Conservation (phyloP, 768 basidiomycete species). For the Russula brevipes region DNA sequence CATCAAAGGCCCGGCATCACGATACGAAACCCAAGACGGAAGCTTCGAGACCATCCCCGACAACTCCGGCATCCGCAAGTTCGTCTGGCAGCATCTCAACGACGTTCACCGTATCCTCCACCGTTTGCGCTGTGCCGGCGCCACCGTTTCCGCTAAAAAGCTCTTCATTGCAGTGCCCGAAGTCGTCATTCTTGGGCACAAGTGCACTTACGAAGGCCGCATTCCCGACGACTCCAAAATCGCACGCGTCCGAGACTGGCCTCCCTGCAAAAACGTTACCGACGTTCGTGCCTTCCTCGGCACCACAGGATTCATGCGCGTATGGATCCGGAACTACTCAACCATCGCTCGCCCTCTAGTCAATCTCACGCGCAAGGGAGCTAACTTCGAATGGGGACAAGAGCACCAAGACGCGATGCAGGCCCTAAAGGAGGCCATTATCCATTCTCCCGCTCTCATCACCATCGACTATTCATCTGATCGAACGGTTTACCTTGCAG, state of each 20-base stretch:
- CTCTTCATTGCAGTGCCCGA: constrained; percentile 1
- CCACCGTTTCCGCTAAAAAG: not conserved
- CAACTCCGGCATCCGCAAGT: not conserved
- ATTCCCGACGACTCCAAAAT: not conserved
- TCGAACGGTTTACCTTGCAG: not conserved
- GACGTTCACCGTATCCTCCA: not conserved
- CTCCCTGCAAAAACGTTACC: not conserved
- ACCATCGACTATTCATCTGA: constrained; percentile 27
- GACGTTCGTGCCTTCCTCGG: constrained; percentile 13
- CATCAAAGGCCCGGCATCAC: not conserved
- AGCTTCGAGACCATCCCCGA: not conserved
- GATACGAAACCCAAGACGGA: not conserved
- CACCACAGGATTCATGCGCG: constrained; percentile 20
- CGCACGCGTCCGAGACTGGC: not conserved
- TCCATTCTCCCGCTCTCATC: constrained; percentile 21
- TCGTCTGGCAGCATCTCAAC: not conserved
- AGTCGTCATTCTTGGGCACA: constrained; percentile 33
- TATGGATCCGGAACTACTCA: constrained; percentile 29
- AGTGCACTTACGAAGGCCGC: constrained; percentile 35
- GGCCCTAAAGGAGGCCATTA: not conserved
- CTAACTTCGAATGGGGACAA: not conserved
- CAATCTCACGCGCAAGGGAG: constrained; percentile 26
- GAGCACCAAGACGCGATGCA: not conserved
- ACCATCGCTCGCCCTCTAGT: constrained; percentile 21
- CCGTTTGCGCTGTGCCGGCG: not conserved